Base-by-base conservation (phyloP, 2,329 filamentous ascomycete genomes). In the Colletotrichum sp. region DNA sequence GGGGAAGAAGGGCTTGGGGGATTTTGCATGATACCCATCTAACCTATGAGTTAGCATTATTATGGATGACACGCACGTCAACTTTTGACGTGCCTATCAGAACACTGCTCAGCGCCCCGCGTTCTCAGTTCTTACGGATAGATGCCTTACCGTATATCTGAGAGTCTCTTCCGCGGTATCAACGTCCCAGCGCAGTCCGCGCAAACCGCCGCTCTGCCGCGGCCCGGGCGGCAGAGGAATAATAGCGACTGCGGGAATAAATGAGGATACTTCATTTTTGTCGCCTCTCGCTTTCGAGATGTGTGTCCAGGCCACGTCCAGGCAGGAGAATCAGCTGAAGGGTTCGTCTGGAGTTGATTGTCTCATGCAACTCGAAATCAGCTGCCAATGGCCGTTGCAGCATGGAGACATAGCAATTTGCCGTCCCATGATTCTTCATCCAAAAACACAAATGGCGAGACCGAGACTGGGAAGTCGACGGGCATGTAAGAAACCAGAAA, bases 11-110 rank as follows among this genome's bases (percentile, higher is more conserved):
- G 71, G 66, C 32, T 65, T 44, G 52, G 30, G 24, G 48, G 32
- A 22, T 71, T 71, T 39, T 32, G 60, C 57, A 74, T 74, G 72
- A 74, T 74, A 74, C 72, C 72, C 72, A 74, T 74, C 72, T 70
- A 63, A 74, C 66, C 65, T 57, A 39, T 18, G 62, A 66, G 66
- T 71, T 70, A 66, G 68, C 16, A 32, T 70, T 66, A 13, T 74
- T 64, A 63, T 44, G 67, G 57, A 74, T 22, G 28, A 66, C 39
- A 69, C 16, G 28, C 36, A 62, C 66, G 36, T 62, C 36, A 59
- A 24, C n/a, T 22, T 30, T 63, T 65, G 68, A 57, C 68, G 68
- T 55, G 68, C 34, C 30, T 28, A 65, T 22, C 60, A 57, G 12
- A 57, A 8, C 18, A 26, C 15, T 26, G 22, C 34, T 68, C 28